Base-by-base conservation (phyloP, 2,329 filamentous ascomycete genomes). In the Microcyclospora tardicrescens region DNA sequence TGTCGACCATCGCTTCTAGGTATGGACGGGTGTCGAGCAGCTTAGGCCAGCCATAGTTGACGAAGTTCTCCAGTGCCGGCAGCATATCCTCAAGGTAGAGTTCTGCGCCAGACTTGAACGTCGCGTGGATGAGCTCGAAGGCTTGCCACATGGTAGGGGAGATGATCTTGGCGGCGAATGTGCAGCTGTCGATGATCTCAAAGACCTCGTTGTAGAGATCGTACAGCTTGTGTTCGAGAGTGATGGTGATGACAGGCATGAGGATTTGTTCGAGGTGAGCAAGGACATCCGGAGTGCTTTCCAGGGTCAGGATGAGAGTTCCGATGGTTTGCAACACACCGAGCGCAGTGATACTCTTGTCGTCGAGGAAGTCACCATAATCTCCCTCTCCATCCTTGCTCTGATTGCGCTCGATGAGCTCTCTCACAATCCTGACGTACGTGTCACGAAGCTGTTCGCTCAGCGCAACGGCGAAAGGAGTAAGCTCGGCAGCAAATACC, bases 11-110 rank as follows among this genome's bases (percentile, higher is more conserved):
- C 1, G 89, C 89, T 43, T 85, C 77, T 16, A 94, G 75, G 58
- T 96, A 95, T 46, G 80, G 73, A 16, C 81, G 85, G 55, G 87
- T 93, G 59, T 91, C 78, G 15, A 82, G 69, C 42, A 98, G 70
- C 53, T 81, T 80, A 14, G 79, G 72, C 33, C 83, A 79, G 41
- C 91, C 91, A 56, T 93, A 98, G 52, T 91, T 83, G 38, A 98
- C 85, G 60, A 93, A 96, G 68, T 98, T 98, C 65, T 98, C 91
- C 16, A 98, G 73, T 0, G 91, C 91, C 5, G 91, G 91, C 12
- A 98, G 78, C 91, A 98, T 98, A 53, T 98, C 91, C 63, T 98
- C 91, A 11, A 98, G 76, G 59, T 98, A 98, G 34, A 96, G 75
- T 67, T 98, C 89, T 28, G 89, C 91, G 31, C 91, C 91, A 42